Conservation (phyloP, 495 filamentous ascomycete species). For the Astrothelium subdiscretum region DNA sequence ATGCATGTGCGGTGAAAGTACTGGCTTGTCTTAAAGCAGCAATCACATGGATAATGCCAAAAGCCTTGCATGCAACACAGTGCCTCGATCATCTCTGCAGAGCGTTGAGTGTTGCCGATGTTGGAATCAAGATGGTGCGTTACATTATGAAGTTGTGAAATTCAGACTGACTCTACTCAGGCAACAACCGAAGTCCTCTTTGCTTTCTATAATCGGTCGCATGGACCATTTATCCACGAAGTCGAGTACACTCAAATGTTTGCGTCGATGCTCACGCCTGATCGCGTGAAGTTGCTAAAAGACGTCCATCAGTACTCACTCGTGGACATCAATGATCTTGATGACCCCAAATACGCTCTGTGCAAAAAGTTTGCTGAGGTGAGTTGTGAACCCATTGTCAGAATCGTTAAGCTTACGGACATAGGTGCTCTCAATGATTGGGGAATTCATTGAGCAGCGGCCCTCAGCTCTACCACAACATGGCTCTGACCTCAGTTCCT, state of each 20-base stretch:
- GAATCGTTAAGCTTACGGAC: conserved; percentile 1
- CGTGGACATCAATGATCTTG: conserved; percentile 65
- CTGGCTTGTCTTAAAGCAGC: conserved; percentile 64
- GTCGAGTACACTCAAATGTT: conserved; percentile 72
- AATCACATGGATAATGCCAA: conserved; percentile 74
- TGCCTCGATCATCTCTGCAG: conserved; percentile 62
- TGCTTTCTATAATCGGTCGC: conserved; percentile 58
- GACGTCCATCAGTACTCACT: conserved; percentile 73
- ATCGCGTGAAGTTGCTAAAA: conserved; percentile 59
- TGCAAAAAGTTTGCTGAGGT: conserved; percentile 92
- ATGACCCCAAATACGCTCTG: conserved; percentile 84
- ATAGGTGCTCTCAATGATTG: conserved; percentile 74
- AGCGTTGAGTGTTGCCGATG: conserved; percentile 59
- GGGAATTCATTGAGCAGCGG: conserved; percentile 69
- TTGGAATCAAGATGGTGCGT: conserved; percentile 62
- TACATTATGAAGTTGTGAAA: background rate
- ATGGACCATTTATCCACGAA: conserved; percentile 47
- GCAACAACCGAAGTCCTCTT: conserved; percentile 75
- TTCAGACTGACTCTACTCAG: conserved; percentile 35
- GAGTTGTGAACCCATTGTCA: conserved; percentile 12
- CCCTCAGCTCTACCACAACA: conserved; percentile 43
- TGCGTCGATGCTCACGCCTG: conserved; percentile 60
- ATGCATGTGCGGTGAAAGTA: conserved; percentile 58
- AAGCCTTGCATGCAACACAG: conserved; percentile 57
- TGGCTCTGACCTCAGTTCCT: conserved; percentile 56